Conservation (phyloP, 257 asterid species). For the Solanum lignicaule region DNA sequence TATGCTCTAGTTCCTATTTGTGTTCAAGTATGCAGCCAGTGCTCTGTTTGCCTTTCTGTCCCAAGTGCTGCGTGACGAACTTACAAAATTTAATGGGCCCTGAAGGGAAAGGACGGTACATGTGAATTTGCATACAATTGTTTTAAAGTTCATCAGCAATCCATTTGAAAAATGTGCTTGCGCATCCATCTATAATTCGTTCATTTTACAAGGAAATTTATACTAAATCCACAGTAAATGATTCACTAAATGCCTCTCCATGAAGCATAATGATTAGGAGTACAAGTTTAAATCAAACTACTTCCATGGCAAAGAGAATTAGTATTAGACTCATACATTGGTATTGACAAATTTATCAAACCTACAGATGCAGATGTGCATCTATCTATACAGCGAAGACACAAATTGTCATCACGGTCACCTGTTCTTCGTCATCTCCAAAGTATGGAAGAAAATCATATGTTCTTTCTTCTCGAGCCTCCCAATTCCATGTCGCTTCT, state of each 20-base stretch:
- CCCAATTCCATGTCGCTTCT: neutral
- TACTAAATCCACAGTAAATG: neutral
- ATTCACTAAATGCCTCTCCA: neutral
- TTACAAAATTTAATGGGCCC: neutral
- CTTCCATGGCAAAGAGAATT: neutral
- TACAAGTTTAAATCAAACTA: neutral
- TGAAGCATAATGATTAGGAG: neutral
- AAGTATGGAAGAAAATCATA: neutral
- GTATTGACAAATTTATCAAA: neutral
- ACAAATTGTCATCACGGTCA: neutral
- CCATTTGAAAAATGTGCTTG: neutral
- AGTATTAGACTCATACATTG: neutral
- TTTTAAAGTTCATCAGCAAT: neutral
- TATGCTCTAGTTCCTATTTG: neutral
- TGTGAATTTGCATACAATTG: neutral
- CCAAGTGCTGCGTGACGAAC: neutral
- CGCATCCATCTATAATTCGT: neutral
- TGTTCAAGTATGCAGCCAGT: neutral
- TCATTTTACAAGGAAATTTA: neutral
- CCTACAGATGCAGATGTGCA: neutral
- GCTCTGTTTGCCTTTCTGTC: neutral
- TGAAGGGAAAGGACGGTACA: neutral
- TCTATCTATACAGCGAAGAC: neutral
- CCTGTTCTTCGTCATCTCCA: neutral
- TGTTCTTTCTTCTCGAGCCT: neutral